Evolutionary conservation across 257 asterid genomes (phyloP).

Genomic region (Ocimum tenuiflorum): DNA sequence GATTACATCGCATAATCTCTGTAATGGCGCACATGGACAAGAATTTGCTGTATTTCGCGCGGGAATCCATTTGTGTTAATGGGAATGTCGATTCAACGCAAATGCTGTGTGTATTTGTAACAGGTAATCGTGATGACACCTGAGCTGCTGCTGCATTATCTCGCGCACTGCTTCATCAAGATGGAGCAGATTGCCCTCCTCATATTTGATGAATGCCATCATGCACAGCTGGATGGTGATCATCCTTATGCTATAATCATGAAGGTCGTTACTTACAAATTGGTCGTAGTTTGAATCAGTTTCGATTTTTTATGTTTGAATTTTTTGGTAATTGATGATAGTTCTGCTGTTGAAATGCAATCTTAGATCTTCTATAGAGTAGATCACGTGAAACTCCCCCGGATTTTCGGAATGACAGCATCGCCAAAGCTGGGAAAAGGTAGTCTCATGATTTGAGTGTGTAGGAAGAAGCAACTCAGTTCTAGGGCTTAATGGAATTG

Average conservation of each 20-base stretch:
- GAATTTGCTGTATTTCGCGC: background rate
- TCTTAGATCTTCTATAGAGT: constrained; percentile 56
- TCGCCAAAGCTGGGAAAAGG: constrained; percentile 86
- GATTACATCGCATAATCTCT: background rate
- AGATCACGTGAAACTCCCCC: constrained; percentile 49
- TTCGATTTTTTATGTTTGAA: background rate
- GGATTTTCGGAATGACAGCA: constrained; percentile 90
- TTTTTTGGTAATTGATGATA: background rate
- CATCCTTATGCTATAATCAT: constrained; percentile 86
- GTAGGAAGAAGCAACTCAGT: background rate
- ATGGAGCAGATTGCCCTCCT: constrained; percentile 67
- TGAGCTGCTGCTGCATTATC: constrained; percentile 50
- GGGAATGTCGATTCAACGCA: background rate
- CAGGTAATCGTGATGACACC: constrained; percentile 91
- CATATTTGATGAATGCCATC: constrained; percentile 83
- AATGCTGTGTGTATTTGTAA: background rate
- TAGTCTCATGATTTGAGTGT: constrained; percentile 19
- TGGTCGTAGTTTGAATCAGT: background rate
- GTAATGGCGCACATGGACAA: background rate
- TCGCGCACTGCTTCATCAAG: constrained; percentile 65
- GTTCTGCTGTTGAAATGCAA: constrained; percentile 12
- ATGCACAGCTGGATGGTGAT: constrained; percentile 65
- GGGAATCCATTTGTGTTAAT: background rate
- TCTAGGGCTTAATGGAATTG: background rate
- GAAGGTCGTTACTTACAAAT: constrained; percentile 45